phyloP scores from a whole-genome alignment of 2,329 filamentous ascomycete species.

The Orbilia javanica region DNA sequence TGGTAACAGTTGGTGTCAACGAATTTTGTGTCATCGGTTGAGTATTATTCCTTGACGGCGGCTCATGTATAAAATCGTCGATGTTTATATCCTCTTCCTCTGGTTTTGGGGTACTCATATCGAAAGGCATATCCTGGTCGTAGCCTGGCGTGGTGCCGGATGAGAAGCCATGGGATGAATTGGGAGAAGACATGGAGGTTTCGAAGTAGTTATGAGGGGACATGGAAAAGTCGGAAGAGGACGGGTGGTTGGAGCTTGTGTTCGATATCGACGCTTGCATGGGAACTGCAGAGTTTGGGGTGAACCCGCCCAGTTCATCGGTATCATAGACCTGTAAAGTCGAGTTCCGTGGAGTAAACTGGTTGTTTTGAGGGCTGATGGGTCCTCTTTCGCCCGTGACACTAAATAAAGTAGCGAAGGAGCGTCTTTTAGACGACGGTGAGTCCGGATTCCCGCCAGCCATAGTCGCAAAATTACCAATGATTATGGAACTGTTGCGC shows the following conservation, averaged over 20 bases:
- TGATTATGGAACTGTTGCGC: neutral
- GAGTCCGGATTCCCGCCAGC: constrained; percentile 53
- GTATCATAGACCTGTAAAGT: constrained; percentile 44
- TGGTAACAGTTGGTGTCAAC: constrained; percentile 9
- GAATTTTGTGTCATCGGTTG: constrained; percentile 25
- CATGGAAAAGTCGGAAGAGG: constrained; percentile 58
- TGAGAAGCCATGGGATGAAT: constrained; percentile 53
- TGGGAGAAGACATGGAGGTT: constrained; percentile 48
- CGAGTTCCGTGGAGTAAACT: constrained; percentile 43
- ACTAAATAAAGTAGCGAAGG: constrained; percentile 36
- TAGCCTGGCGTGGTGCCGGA: constrained; percentile 54
- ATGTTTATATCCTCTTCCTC: constrained; percentile 44
- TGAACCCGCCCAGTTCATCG: constrained; percentile 54
- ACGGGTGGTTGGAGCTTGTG: constrained; percentile 49
- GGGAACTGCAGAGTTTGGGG: constrained; percentile 54
- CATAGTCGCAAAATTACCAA: constrained; percentile 17
- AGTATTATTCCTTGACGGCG: constrained; percentile 22
- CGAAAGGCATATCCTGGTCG: constrained; percentile 52
- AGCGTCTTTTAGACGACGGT: constrained; percentile 38
- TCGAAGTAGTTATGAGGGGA: constrained; percentile 53
- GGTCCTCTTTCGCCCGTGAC: constrained; percentile 42
- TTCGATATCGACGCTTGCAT: constrained; percentile 56
- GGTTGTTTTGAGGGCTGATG: constrained; percentile 37
- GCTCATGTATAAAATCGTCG: constrained; percentile 37
- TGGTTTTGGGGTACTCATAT: constrained; percentile 52